Evolutionary conservation across 202 grass and related monocot species (phyloP).

Genomic region (Panicum hallii): DNA sequence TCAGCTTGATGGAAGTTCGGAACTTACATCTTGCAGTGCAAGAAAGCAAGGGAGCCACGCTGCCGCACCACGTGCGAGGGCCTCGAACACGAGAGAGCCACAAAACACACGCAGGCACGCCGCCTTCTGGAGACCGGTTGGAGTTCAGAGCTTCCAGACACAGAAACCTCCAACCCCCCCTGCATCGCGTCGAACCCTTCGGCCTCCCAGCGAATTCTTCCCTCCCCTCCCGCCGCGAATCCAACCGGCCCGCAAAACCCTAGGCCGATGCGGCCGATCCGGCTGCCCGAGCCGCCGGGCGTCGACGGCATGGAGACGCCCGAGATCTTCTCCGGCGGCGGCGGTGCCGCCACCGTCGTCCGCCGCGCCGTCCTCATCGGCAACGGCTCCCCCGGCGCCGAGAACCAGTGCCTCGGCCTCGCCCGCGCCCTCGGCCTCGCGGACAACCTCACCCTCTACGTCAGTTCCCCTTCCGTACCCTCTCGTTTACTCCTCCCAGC

Average conservation of each 20-base stretch:
- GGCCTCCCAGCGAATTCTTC: not conserved
- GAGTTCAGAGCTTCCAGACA: not conserved
- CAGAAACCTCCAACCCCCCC: not conserved
- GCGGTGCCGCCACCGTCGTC: constrained; percentile 42
- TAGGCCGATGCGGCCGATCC: constrained; percentile 78
- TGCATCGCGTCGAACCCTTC: not conserved
- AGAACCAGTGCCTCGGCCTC: constrained; percentile 87
- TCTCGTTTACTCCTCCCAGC: not conserved
- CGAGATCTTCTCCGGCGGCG: constrained; percentile 78
- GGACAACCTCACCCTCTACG: constrained; percentile 72
- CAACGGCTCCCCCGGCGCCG: constrained; percentile 74
- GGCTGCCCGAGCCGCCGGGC: constrained; percentile 81
- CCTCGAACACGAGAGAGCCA: too few species aligned
- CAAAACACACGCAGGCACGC: not conserved
- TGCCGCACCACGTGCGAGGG: too few species aligned
- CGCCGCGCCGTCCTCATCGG: constrained; percentile 80
- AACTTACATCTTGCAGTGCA: too few species aligned
- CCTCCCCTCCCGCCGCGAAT: constrained; percentile 17
- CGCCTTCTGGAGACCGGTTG: not conserved
- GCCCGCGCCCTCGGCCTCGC: constrained; percentile 87
- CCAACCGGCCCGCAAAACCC: constrained; percentile 34
- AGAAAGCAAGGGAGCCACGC: too few species aligned
- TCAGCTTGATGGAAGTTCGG: too few species aligned
- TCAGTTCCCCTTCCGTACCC: constrained; percentile 19
- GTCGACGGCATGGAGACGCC: constrained; percentile 62